Conservation (phyloP, 495 filamentous ascomycete species). For the Aspergillus indologenus region DNA sequence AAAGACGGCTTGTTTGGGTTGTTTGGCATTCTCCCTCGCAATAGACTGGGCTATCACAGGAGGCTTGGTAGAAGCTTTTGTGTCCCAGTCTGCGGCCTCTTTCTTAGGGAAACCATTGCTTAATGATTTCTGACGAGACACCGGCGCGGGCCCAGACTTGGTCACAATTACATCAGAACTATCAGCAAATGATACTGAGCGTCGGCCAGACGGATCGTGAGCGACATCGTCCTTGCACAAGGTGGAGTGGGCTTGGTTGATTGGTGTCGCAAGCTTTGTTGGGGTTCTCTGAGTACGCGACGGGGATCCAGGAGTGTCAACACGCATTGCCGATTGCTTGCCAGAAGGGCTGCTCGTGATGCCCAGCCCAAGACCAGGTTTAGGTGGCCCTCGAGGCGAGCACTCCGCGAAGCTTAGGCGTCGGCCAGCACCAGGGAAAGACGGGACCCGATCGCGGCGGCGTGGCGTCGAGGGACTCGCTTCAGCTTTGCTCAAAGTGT, state of each 20-base stretch:
- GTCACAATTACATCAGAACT: slow-evolving; percentile 15
- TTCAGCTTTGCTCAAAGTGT: slow-evolving; percentile 5
- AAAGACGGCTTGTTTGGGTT: neutral
- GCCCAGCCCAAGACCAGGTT: slow-evolving; percentile 28
- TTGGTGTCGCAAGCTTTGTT: slow-evolving; percentile 9
- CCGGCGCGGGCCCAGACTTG: slow-evolving; percentile 7
- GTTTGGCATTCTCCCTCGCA: neutral
- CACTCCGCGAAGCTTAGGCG: slow-evolving; percentile 19
- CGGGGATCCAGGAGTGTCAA: slow-evolving; percentile 4
- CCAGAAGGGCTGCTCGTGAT: slow-evolving; percentile 30
- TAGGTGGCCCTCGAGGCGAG: slow-evolving; percentile 6
- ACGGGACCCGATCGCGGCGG: slow-evolving; percentile 16
- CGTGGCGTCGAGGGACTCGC: slow-evolving; percentile 16
- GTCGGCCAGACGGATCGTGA: slow-evolving; percentile 16
- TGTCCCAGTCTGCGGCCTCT: neutral
- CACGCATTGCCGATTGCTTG: slow-evolving; percentile 15
- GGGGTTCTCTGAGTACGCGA: slow-evolving; percentile 10
- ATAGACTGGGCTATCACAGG: neutral
- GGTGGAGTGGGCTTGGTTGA: slow-evolving; percentile 20
- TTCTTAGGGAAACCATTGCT: slow-evolving; percentile 1
- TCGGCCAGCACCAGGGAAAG: slow-evolving; percentile 26
- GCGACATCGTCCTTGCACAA: slow-evolving; percentile 24
- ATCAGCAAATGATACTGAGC: slow-evolving; percentile 30
- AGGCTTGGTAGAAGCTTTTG: neutral
- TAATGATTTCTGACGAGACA: slow-evolving; percentile 8